phyloP scores from a whole-genome alignment of 306 rosid genomes.

The Ziziphus jujuba region DNA sequence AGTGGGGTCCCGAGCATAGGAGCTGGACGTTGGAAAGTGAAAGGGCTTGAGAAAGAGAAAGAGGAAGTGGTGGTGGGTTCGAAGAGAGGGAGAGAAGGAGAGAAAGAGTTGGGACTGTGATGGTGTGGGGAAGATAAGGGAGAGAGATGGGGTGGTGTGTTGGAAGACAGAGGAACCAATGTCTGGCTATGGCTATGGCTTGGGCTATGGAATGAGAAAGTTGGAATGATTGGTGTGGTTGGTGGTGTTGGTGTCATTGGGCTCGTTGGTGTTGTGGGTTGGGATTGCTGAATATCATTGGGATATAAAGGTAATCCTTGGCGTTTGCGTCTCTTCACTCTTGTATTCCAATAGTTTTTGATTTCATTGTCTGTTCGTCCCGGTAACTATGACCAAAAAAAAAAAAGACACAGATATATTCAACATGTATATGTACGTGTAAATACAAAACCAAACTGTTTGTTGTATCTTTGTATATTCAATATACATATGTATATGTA shows the following conservation, averaged over 20 bases:
- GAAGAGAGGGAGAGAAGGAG: constrained; percentile 16
- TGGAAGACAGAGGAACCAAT: constrained; percentile 30
- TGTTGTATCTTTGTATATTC: not conserved
- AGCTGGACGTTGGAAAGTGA: constrained; percentile 62
- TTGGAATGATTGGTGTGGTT: constrained; percentile 30
- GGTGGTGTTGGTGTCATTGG: constrained; percentile 31
- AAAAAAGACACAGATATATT: not conserved
- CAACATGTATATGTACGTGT: too few relatives aligned
- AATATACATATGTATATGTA: not conserved
- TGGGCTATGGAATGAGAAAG: constrained; percentile 34
- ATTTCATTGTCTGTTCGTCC: constrained; percentile 97
- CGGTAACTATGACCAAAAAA: constrained; percentile 53
- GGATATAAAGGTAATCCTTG: constrained; percentile 78
- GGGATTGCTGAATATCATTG: constrained; percentile 32
- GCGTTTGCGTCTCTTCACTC: constrained; percentile 72
- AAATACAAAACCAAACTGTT: too few relatives aligned
- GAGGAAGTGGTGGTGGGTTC: constrained; percentile 18
- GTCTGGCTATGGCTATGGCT: constrained; percentile 16
- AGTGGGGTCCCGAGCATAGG: constrained; percentile 46
- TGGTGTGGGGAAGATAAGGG: constrained; percentile 50
- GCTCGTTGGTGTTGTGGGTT: constrained; percentile 20
- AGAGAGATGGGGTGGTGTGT: constrained; percentile 38
- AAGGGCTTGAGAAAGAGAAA: constrained; percentile 17
- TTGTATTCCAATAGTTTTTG: constrained; percentile 91
- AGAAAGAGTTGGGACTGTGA: constrained; percentile 13